A percentile compares a stretch with the other conserved stretches of the same genome.
Evolutionary conservation across 305 asterid species (phyloP).

Genomic region (Striga hermonthica): DNA sequence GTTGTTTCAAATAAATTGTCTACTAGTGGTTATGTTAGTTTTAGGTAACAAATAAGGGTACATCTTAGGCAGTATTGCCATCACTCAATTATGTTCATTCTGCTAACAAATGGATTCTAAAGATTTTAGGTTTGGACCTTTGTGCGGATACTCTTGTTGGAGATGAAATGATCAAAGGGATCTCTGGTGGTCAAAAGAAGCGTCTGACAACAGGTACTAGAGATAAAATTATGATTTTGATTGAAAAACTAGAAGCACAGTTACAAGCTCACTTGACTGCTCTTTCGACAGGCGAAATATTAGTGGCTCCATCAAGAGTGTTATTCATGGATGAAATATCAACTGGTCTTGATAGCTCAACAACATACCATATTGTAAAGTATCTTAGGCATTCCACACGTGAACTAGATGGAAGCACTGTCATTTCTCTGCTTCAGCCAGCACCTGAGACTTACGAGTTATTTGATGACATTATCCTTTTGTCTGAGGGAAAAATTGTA

Average conservation of each 20-base stretch:
- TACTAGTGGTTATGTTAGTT: neutral
- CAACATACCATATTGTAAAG: constrained; percentile 77
- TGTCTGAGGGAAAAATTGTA: constrained; percentile 86
- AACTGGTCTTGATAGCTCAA: constrained; percentile 92
- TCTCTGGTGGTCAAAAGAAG: constrained; percentile 96
- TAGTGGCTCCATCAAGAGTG: constrained; percentile 83
- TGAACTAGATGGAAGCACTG: constrained; percentile 76
- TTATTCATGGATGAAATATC: constrained; percentile 95
- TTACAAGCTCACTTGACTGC: constrained; percentile 33
- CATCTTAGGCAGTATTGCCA: constrained; percentile 19
- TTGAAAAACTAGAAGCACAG: constrained; percentile 8
- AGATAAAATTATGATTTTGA: constrained; percentile 24
- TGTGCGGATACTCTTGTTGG: constrained; percentile 92
- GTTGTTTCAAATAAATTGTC: neutral
- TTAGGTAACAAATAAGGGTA: neutral
- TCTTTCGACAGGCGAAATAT: constrained; percentile 70
- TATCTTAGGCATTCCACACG: constrained; percentile 76
- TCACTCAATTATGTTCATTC: constrained; percentile 21
- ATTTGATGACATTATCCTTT: constrained; percentile 79
- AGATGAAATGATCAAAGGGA: constrained; percentile 96
- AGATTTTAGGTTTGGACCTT: constrained; percentile 94
- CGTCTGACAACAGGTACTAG: constrained; percentile 79
- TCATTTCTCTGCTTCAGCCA: constrained; percentile 92
- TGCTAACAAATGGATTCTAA: constrained; percentile 55
- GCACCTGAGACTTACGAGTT: constrained; percentile 93